Conservation (phyloP, 352 stramenopile genomes). For the Sclerospora graminicola region DNA sequence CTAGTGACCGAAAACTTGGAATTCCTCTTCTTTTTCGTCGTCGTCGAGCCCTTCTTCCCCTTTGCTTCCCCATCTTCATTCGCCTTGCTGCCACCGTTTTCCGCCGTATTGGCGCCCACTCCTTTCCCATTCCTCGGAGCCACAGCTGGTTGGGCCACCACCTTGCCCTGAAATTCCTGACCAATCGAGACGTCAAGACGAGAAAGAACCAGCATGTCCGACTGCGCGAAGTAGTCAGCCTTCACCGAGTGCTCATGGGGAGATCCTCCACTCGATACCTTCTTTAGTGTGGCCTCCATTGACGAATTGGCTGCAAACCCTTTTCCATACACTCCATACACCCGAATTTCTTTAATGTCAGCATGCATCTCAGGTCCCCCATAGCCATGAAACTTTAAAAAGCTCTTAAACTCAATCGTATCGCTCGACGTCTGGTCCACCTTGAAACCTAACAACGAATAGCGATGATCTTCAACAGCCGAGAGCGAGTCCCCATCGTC, state of each 20-base stretch:
- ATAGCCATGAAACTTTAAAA: constrained; percentile 33
- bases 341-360: constrained; percentile 33
- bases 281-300: constrained; percentile 22
- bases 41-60: constrained; percentile 1
- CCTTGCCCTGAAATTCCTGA: constrained; percentile 33
- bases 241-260: constrained; percentile 15
- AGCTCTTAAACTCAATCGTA: constrained; percentile 31
- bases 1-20: constrained; percentile 23
- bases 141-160: constrained; percentile 17
- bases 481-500: constrained; percentile 65
- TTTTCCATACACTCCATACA: constrained; percentile 41
- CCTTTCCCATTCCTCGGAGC: constrained; percentile 13
- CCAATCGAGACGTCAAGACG: constrained; percentile 33
- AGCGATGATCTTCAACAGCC: constrained; percentile 45
- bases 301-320: constrained; percentile 52
- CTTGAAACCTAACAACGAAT: constrained; percentile 37
- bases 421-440: constrained; percentile 27
- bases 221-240: constrained; percentile 58
- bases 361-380: constrained; percentile 58
- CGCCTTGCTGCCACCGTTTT: constrained; percentile 13
- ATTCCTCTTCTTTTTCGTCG: constrained; percentile 11
- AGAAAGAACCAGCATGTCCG: constrained; percentile 47
- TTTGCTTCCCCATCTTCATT: not conserved
- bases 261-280: constrained; percentile 2
- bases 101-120: constrained; percentile 16